Conservation (phyloP, 2,329 filamentous ascomycete genomes). For the Fusarium pininemorale region DNA sequence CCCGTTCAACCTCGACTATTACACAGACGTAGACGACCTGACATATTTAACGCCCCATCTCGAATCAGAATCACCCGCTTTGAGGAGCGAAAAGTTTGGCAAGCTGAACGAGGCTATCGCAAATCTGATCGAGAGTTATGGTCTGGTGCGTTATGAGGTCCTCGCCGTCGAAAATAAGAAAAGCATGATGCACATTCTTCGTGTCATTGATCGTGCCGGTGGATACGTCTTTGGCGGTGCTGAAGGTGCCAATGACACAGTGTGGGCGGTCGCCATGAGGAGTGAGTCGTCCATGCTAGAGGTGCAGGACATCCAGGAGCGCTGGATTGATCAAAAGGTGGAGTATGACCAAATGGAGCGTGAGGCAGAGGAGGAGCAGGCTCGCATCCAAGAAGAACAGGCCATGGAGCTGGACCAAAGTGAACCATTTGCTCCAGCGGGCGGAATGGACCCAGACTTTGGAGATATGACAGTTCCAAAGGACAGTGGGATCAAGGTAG, state of each 20-base stretch:
- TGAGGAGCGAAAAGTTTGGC: slow-evolving; percentile 79
- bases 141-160: slow-evolving; percentile 90
- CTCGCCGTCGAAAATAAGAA: slow-evolving; percentile 96
- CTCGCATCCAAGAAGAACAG: slow-evolving; percentile 56
- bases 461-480: slow-evolving; percentile 61
- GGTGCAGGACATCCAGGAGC: slow-evolving; percentile 89
- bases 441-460: slow-evolving; percentile 56
- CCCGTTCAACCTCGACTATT: slow-evolving; percentile 95
- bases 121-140: slow-evolving; percentile 87
- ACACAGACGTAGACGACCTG: slow-evolving; percentile 96
- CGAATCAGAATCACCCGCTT: slow-evolving; percentile 77
- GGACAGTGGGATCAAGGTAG: slow-evolving; percentile 76
- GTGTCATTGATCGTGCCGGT: slow-evolving; percentile 88
- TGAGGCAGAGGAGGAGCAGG: slow-evolving; percentile 79
- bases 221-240: slow-evolving; percentile 93
- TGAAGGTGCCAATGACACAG: slow-evolving; percentile 91
- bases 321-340: slow-evolving; percentile 92
- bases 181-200: slow-evolving; percentile 92
- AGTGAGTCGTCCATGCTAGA: slow-evolving; percentile 79
- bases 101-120: slow-evolving; percentile 88
- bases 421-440: slow-evolving; percentile 34
- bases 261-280: slow-evolving; percentile 97
- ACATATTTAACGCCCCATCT: slow-evolving; percentile 83
- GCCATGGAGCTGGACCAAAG: slow-evolving; percentile 49
- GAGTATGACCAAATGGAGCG: slow-evolving; percentile 85